These are phyloP conservation scores for Castanopsis chinensis DNA, from an alignment of 306 rosid genomes.

Conservation along the genomic window DNA sequence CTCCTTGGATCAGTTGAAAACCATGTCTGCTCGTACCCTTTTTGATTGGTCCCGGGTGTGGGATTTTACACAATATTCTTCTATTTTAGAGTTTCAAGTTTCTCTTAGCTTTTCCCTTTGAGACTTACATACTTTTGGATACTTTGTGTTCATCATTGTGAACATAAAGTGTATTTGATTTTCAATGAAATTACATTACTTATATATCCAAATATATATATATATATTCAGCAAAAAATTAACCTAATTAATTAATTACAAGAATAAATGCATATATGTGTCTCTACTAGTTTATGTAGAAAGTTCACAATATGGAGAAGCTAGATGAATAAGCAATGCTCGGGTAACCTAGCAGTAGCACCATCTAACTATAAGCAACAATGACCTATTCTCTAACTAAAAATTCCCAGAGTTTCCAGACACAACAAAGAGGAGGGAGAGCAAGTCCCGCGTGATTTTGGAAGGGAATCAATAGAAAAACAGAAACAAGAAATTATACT, in stretches of 20 bases:
- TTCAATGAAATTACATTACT: too few relatives aligned
- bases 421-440: background rate
- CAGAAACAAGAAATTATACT: background rate
- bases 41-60: too few relatives aligned
- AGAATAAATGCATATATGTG: background rate
- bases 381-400: background rate
- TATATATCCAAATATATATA: too few relatives aligned
- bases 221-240: background rate
- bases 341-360: background rate
- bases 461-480: background rate
- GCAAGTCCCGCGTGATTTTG: background rate
- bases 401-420: background rate
- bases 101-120: too few relatives aligned
- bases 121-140: too few relatives aligned
- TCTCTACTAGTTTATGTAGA: background rate
- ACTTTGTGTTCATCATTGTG: too few relatives aligned
- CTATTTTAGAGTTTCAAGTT: too few relatives aligned
- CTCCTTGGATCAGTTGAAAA: too few relatives aligned
- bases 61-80: too few relatives aligned
- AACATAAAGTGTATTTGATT: too few relatives aligned
- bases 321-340: background rate
- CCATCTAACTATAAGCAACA: background rate
- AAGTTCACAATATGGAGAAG: background rate
- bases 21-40: too few relatives aligned
- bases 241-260: background rate